These are phyloP conservation scores for Mycena haematopus DNA, from an alignment of 768 basidiomycete genomes.

Conservation along the genomic window DNA sequence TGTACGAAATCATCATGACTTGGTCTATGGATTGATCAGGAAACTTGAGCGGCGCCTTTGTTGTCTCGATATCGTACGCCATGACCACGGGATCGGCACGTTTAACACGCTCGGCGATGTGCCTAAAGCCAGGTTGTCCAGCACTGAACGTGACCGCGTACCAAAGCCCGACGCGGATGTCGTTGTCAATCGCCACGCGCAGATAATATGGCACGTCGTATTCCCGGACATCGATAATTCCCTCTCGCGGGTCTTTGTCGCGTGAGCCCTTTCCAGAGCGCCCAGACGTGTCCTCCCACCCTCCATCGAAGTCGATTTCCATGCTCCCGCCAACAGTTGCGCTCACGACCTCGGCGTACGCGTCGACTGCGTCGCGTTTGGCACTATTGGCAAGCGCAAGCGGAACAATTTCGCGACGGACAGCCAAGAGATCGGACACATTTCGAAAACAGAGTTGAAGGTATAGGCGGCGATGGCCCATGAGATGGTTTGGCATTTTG, in stretches of 20 bases:
- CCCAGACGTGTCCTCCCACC: conserved; percentile 54
- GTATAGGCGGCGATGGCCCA: conserved; percentile 91
- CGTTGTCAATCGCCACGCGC: conserved; percentile 99
- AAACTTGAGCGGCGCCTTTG: conserved; percentile 99
- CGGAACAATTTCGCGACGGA: conserved; percentile 88
- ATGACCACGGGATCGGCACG: conserved; percentile 99
- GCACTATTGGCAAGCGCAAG: conserved; percentile 89
- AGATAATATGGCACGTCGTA: conserved; percentile 98
- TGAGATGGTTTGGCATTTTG: conserved; percentile 92
- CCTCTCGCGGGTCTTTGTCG: conserved; percentile 87
- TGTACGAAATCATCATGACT: conserved; percentile 99
- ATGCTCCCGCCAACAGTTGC: conserved; percentile 72
- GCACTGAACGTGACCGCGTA: conserved; percentile 85
- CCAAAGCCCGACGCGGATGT: conserved; percentile 98
- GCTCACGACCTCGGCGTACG: conserved; percentile 95
- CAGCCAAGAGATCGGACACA: conserved; percentile 87
- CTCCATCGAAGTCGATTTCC: conserved; percentile 74
- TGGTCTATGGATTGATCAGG: conserved; percentile 96
- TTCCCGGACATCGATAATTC: conserved; percentile 93
- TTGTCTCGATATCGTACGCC: conserved; percentile 99
- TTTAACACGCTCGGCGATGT: conserved; percentile 85
- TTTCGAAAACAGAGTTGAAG: conserved; percentile 92
- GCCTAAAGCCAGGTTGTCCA: conserved; percentile 77
- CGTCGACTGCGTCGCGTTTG: conserved; percentile 94
- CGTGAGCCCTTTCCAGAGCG: conserved; percentile 43